These are phyloP conservation scores for Breynia disticha DNA, from an alignment of 441 rosid species.

Conservation along the genomic window DNA sequence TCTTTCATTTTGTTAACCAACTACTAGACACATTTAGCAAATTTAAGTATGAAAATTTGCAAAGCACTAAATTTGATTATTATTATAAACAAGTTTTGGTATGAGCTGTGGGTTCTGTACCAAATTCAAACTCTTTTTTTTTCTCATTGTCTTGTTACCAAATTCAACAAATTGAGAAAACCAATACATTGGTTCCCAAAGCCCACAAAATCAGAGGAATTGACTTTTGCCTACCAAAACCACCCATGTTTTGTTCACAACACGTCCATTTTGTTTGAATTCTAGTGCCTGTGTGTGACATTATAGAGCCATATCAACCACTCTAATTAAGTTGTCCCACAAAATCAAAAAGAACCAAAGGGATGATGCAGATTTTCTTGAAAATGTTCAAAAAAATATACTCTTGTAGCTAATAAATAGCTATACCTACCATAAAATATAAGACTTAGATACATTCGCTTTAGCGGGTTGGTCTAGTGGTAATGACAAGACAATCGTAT, in stretches of 20 bases:
- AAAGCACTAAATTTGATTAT: background rate
- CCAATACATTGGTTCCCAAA: slow-evolving; percentile 34
- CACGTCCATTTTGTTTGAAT: background rate
- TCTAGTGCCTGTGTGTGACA: background rate
- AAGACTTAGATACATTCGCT: too few relatives aligned
- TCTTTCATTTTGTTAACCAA: slow-evolving; percentile 18
- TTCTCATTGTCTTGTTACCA: slow-evolving; percentile 11
- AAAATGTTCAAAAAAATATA: too few relatives aligned
- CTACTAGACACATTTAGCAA: slow-evolving; percentile 19
- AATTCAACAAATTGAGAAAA: slow-evolving; percentile 40
- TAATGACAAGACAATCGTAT: too few relatives aligned
- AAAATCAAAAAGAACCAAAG: too few relatives aligned
- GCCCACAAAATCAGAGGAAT: slow-evolving; percentile 27
- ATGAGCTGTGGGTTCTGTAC: background rate
- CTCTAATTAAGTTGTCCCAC: too few relatives aligned
- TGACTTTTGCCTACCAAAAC: slow-evolving; percentile 29
- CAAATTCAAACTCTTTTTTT: background rate
- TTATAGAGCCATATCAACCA: background rate
- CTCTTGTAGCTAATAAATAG: too few relatives aligned
- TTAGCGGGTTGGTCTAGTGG: too few relatives aligned
- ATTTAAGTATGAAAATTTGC: slow-evolving; percentile 12
- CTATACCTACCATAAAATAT: too few relatives aligned
- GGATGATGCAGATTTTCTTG: too few relatives aligned
- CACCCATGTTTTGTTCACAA: background rate
- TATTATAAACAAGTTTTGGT: background rate